phyloP scores from a whole-genome alignment of 1,139 yeast genomes.

The Hanseniaspora uvarum region DNA sequence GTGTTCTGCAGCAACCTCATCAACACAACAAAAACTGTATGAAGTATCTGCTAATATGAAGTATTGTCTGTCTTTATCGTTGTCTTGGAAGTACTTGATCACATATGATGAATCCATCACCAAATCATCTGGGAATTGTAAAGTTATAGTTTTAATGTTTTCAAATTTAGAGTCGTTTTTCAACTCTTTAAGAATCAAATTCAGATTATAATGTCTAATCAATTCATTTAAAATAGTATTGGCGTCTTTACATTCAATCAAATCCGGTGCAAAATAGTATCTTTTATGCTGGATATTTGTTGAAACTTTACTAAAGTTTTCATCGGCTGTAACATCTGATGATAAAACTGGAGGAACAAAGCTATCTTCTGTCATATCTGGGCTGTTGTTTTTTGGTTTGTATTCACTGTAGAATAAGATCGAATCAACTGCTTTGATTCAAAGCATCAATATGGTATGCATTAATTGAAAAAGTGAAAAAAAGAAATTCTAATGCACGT shows the following conservation, averaged over 20 bases:
- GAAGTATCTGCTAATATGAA: constrained; percentile 92
- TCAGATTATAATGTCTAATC: constrained; percentile 44
- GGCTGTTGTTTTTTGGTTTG: constrained; percentile 9
- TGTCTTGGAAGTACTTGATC: constrained; percentile 33
- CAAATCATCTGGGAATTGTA: constrained; percentile 81
- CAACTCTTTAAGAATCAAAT: constrained; percentile 38
- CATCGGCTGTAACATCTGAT: constrained; percentile 9
- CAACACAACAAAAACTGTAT: constrained; percentile 90
- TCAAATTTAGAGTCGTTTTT: constrained; percentile 30
- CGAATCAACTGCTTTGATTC: too few relatives aligned
- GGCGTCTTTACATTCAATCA: constrained; percentile 54
- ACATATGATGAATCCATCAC: constrained; percentile 71
- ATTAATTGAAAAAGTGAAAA: too few relatives aligned
- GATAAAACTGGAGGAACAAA: constrained; percentile 12
- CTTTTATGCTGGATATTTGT: constrained; percentile 1
- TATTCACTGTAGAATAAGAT: neutral
- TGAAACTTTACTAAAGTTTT: constrained; percentile 8
- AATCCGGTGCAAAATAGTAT: constrained; percentile 41
- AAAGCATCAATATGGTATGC: too few relatives aligned
- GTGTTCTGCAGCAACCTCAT: constrained; percentile 94
- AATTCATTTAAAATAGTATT: constrained; percentile 40
- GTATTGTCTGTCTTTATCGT: constrained; percentile 31
- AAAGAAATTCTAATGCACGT: neutral
- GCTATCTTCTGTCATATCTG: neutral
- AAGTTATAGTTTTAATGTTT: constrained; percentile 44